These are phyloP conservation scores for Chaetothyriales sp. DNA, from an alignment of 2,329 filamentous ascomycete genomes.

Conservation along the genomic window DNA sequence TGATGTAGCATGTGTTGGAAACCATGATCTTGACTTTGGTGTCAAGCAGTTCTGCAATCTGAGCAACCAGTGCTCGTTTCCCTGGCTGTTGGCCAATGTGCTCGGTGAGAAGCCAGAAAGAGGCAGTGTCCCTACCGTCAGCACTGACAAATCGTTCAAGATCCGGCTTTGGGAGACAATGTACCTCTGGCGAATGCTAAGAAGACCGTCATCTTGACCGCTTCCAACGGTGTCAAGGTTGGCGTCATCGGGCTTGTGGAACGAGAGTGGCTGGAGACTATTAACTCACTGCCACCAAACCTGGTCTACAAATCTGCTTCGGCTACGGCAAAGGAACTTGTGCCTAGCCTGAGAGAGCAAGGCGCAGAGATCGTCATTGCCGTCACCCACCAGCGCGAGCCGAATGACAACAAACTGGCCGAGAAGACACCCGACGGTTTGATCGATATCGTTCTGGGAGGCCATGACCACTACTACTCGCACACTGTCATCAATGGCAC, in stretches of 20 bases:
- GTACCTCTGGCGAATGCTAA: constrained; percentile 63
- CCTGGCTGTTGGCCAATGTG: constrained; percentile 82
- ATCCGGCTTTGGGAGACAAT: constrained; percentile 63
- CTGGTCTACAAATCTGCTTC: constrained; percentile 70
- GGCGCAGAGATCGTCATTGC: constrained; percentile 75
- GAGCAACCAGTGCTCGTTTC: constrained; percentile 62
- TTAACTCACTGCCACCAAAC: constrained; percentile 71
- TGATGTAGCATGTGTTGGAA: constrained; percentile 70
- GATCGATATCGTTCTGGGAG: constrained; percentile 75
- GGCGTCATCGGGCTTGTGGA: constrained; percentile 77
- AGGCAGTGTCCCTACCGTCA: constrained; percentile 36
- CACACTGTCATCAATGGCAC: constrained; percentile 65
- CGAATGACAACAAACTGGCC: constrained; percentile 78
- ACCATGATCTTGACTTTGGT: constrained; percentile 88
- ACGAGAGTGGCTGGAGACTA: constrained; percentile 77
- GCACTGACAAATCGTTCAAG: constrained; percentile 61
- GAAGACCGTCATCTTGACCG: constrained; percentile 61
- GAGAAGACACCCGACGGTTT: constrained; percentile 52
- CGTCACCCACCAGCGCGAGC: constrained; percentile 73
- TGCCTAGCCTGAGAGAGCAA: constrained; percentile 57
- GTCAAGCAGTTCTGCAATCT: constrained; percentile 66
- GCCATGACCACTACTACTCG: constrained; percentile 80
- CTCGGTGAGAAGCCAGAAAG: constrained; percentile 5
- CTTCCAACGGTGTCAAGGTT: constrained; percentile 73
- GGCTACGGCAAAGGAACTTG: constrained; percentile 60